phyloP scores from a whole-genome alignment of 192 early-diverging fungal species.

The Geranomyces variabilis region DNA sequence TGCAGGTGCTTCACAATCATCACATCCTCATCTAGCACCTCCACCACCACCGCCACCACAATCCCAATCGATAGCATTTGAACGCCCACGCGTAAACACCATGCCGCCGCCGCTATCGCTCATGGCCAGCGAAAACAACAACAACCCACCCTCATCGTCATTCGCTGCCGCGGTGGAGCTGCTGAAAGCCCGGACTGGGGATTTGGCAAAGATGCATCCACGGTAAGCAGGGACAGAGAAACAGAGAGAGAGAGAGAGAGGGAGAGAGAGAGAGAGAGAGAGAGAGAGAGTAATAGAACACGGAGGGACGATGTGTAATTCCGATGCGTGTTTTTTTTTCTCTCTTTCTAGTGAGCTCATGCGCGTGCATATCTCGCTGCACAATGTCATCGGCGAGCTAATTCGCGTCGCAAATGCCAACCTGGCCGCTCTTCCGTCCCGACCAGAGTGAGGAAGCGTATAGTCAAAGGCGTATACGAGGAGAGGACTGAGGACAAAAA shows the following conservation, averaged over 20 bases:
- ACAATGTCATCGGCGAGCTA: constrained; percentile 20
- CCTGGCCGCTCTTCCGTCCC: neutral
- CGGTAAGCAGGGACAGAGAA: neutral
- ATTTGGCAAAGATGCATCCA: constrained; percentile 1
- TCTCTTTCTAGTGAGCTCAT: constrained; percentile 5
- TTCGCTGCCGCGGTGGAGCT: constrained; percentile 8
- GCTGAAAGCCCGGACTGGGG: neutral
- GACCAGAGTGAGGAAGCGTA: too few relatives aligned
- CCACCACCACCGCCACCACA: too few relatives aligned
- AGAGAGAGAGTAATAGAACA: too few relatives aligned
- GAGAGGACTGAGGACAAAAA: too few relatives aligned
- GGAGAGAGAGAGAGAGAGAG: neutral
- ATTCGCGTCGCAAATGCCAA: constrained; percentile 6
- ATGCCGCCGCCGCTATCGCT: too few relatives aligned
- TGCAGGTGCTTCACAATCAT: too few relatives aligned
- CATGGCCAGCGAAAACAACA: too few relatives aligned
- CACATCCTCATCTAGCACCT: too few relatives aligned
- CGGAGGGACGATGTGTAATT: neutral
- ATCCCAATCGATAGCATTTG: too few relatives aligned
- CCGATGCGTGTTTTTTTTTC: neutral
- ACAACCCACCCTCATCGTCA: neutral
- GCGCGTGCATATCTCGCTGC: constrained; percentile 11
- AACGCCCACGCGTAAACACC: too few relatives aligned
- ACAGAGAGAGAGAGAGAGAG: too few relatives aligned
- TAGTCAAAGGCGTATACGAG: too few relatives aligned